Evolutionary conservation across 1,139 yeast species (phyloP), one percentile per base, ranked within the genome.

Genomic region (Ashbya aceris): DNA sequence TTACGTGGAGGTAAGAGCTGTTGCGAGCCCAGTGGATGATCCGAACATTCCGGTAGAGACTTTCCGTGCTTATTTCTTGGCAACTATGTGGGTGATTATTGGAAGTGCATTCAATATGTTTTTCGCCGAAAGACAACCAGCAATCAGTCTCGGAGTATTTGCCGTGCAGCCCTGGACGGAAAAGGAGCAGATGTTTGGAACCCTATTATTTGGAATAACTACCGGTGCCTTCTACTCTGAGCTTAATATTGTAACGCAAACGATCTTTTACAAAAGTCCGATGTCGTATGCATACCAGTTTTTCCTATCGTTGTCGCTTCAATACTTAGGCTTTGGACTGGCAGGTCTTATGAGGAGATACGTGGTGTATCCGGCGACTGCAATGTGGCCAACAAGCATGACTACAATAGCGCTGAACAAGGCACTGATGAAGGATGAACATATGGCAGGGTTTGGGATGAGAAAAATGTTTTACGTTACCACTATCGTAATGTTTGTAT

Each of bases 101-200:
- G 79, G 81, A 13, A 61, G 79, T 30, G 76, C 73, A 37, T 67
- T 79, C 44, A 76, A 77, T 52, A 76, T 74, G 48, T 77, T 77
- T 55, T 79, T 79, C 52, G 57, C 68, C 3, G 73, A 74, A 42
- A 73, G 84, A 60, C 64, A 66, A 53, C 83, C 83, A 4, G 42
- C 64, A n/a, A 74, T 78, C 41, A 39, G 63, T 2, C 56, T 79
- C 13, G 46, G 65, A 8, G 50, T 78, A 14, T 56, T 73, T 14
- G 73, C 78, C 31, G 67, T 75, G 43, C 84, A 79, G 55, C 77
- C 77, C 6, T 82, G 85, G 83, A 66, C 71, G 30, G 69, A 65
- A 51, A 82, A 82, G 58, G 91, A 82, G 55, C 85, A 81, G 65
- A 75, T 77, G 78, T 65, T 77, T 46, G 67, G 77, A 2, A 73